Evolutionary conservation across 2,329 filamentous ascomycete species (phyloP), one percentile per base, ranked within the genome.

Genomic region (Sporothrix luriei): DNA sequence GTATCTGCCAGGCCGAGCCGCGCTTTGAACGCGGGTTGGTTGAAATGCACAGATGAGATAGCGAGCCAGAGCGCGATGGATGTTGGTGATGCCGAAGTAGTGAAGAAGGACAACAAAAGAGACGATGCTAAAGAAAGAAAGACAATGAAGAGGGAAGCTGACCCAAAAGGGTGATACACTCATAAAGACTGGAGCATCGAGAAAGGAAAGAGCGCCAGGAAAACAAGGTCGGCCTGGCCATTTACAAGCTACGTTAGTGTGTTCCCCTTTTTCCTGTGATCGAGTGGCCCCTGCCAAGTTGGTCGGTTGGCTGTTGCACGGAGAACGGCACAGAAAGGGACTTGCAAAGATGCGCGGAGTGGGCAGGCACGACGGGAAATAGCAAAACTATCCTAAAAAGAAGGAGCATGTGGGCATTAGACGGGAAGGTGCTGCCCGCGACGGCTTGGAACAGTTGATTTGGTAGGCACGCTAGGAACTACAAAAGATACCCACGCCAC

Each of bases 391-490:
- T 33, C 33, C 33, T 6, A 46, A 49, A 57, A 48, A 48, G 33
- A 29, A 16, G 43, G 26, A 68, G 48, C 64, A 54, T 51, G 57
- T 66, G 61, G 66, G 52, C 65, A 11, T 43, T 26, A 9, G 16
- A 62, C 70, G 70, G 70, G 70, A 71, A 71, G 70, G 68, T 68
- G 65, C 68, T 70, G 70, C 68, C 70, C 70, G 70, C 46, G 64
- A 61, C 62, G 48, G 66, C 24, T 40, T 46, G 70, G 66, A 38
- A 11, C 40, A 38, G 43, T 43, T 14, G 62, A 19, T 21, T 13
- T 43, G 38, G 24, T 55, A 66, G 59, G 40, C 43, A 40, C 67
- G 70, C 67, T 69, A 69, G 49, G 68, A 14, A 49, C 9, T 46
- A 52, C 43, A 24, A 29, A 40, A 38, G 51, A 33, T 19, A 48